phyloP scores from a whole-genome alignment of 2,329 filamentous ascomycete genomes.

The Ophiostoma sp. region DNA sequence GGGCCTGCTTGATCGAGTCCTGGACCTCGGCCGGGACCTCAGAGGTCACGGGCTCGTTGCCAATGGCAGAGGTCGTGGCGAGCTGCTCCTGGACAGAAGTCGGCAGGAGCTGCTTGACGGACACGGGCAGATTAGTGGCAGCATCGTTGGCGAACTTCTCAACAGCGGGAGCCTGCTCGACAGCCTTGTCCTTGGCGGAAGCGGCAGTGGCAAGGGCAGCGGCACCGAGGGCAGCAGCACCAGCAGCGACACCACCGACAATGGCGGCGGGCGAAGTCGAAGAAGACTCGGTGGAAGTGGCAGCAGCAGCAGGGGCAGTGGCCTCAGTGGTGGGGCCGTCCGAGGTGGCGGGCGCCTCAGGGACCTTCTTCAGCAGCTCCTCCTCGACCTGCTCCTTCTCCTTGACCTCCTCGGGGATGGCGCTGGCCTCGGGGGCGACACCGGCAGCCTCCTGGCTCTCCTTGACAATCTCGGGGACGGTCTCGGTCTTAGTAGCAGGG shows the following conservation, averaged over 20 bases:
- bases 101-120: slow-evolving; percentile 54
- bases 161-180: slow-evolving; percentile 36
- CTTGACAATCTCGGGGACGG: slow-evolving; percentile 61
- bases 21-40: slow-evolving; percentile 58
- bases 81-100: slow-evolving; percentile 51
- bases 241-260: slow-evolving; percentile 37
- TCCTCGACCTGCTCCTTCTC: slow-evolving; percentile 72
- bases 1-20: slow-evolving; percentile 58
- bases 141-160: slow-evolving; percentile 39
- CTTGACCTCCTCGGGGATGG: slow-evolving; percentile 62
- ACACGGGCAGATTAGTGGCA: slow-evolving; percentile 53
- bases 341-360: slow-evolving; percentile 58
- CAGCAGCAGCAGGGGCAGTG: slow-evolving; percentile 50
- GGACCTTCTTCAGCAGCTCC: slow-evolving; percentile 68
- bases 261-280: slow-evolving; percentile 16
- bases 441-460: slow-evolving; percentile 70
- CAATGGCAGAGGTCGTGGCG: slow-evolving; percentile 43
- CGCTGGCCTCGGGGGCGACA: slow-evolving; percentile 67
- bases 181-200: slow-evolving; percentile 43
- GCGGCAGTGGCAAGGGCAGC: slow-evolving; percentile 35
- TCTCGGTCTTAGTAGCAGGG: not conserved
- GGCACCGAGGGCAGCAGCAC: slow-evolving; percentile 41
- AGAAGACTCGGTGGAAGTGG: slow-evolving; percentile 39
- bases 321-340: slow-evolving; percentile 57
- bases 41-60: slow-evolving; percentile 47